Evolutionary conservation across 176 grass and related monocot genomes (phyloP).

Genomic region (Ampelocalamus luodianensis): DNA sequence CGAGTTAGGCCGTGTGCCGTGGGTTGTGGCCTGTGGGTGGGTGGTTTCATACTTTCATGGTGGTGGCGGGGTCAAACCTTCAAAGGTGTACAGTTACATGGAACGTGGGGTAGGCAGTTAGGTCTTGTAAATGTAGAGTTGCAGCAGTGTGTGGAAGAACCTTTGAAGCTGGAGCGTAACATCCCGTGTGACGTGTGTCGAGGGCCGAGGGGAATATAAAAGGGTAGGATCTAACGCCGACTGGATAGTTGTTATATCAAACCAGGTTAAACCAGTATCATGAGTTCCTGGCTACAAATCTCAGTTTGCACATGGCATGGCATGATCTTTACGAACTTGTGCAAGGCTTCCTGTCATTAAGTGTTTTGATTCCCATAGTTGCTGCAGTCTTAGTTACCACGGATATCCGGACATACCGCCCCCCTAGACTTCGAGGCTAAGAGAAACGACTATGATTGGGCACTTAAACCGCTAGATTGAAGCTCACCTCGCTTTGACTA

Average conservation of each 20-base stretch:
- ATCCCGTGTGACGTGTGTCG: background rate
- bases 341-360: background rate
- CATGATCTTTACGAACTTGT: background rate
- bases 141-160: background rate
- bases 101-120: background rate
- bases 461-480: background rate
- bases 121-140: background rate
- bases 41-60: conserved; percentile 5
- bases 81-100: background rate
- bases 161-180: background rate
- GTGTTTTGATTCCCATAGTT: conserved; percentile 8
- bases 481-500: conserved; percentile 11
- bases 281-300: conserved; percentile 30
- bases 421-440: background rate
- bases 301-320: conserved; percentile 41
- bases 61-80: conserved; percentile 18
- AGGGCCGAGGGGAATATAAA: background rate
- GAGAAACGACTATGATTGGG: background rate
- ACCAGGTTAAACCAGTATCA: background rate
- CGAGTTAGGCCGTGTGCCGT: too few species aligned
- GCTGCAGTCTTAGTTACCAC: background rate
- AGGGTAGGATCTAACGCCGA: background rate
- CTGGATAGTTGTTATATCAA: background rate
- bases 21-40: background rate
- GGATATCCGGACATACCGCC: background rate